Conservation (phyloP, 164 flowering plant genomes). For the Umbilicus rupestris region DNA sequence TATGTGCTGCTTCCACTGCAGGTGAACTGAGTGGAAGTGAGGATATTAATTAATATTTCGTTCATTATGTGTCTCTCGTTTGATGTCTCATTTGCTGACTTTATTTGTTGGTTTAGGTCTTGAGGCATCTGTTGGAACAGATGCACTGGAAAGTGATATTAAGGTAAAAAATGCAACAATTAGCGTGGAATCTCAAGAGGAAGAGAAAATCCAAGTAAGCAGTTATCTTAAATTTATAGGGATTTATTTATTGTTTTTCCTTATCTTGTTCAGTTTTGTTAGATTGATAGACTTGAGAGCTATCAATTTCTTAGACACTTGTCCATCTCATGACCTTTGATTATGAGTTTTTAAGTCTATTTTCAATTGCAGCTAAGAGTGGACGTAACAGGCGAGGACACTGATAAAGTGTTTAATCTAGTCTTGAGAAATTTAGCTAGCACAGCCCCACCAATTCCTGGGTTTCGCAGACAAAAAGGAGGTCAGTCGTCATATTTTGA, state of each 20-base stretch:
- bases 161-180: constrained; percentile 33
- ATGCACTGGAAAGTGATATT: constrained; percentile 24
- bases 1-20: constrained; percentile 33
- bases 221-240: background rate
- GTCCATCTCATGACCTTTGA: background rate
- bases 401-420: constrained; percentile 43
- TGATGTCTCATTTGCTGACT: background rate
- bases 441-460: constrained; percentile 76
- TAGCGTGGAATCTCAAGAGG: constrained; percentile 46
- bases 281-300: background rate
- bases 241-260: background rate
- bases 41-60: background rate
- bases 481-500: constrained; percentile 23
- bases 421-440: constrained; percentile 54
- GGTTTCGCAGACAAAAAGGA: constrained; percentile 70
- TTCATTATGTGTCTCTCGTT: background rate
- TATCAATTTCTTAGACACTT: background rate
- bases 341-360: background rate
- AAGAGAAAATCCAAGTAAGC: constrained; percentile 47
- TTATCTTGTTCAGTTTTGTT: background rate
- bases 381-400: constrained; percentile 51
- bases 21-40: constrained; percentile 23
- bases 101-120: constrained; percentile 29
- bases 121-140: constrained; percentile 33
- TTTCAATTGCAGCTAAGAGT: constrained; percentile 44